Base-by-base conservation (phyloP, 768 basidiomycete genomes). In the Lentinula aciculospora region DNA sequence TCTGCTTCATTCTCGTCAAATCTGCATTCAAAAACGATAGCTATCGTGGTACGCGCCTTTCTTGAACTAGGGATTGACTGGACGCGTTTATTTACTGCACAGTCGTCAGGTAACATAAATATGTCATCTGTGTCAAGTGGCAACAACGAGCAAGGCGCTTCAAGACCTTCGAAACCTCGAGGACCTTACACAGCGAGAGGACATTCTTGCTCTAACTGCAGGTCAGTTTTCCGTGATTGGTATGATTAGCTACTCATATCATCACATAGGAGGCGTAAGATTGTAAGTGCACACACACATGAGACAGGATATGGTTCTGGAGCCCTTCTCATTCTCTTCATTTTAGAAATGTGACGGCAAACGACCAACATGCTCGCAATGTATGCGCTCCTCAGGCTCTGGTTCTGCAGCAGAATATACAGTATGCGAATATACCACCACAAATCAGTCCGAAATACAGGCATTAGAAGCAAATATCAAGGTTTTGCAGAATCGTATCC, bases 371-470 rank as follows among this genome's bases (percentile, higher is more conserved):
- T 79, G 77, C 48, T 66, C 67, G 7, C 78, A 71, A 48, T 79
- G 77, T 60, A 58, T 67, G 17, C 64, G 74, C 3, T 68, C 70
- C 0, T 67, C 72, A 15, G 59, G 50, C 4, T 73, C 71, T 12
- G 59, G 53, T 5, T 73, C 71, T 3, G 78, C 28, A 6, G 17
- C 29, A 17, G 49, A 50, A n/a, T 21, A 50, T 19, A 50, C 8
- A 9, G 49, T 78, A 42, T 78, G 77, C 57, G 77, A 78, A 63
- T 78, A 79, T 57, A 69, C 70, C 0, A 75, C 76, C 47, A 71
- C 68, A 5, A 63, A 64, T 12, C 72, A 71, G 27, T 68, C 78
- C 1, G 65, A 66, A 8, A 76, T 70, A 0, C 62, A 78, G 48
- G 63, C 68, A 1, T 62, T 80, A 10, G 77, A 80, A 61, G 74